phyloP scores from a whole-genome alignment of 805 yeast species.

The Candida morakotiae region DNA sequence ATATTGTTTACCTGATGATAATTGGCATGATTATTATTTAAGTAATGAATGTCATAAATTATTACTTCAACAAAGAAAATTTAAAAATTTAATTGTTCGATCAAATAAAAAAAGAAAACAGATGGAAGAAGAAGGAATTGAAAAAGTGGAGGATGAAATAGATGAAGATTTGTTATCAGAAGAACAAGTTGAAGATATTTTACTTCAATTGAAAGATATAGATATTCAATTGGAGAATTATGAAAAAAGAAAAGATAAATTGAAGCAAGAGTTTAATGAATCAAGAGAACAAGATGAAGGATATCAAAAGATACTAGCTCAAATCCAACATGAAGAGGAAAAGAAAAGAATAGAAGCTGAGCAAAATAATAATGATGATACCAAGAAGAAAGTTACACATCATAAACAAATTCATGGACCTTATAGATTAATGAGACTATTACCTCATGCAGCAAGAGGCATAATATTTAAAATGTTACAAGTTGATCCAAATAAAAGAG shows the following conservation, averaged over 20 bases:
- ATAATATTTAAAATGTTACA: slow-evolving; percentile 62
- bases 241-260: slow-evolving; percentile 30
- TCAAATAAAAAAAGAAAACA: slow-evolving; percentile 39
- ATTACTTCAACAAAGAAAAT: slow-evolving; percentile 54
- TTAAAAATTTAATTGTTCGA: slow-evolving; percentile 42
- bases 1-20: slow-evolving; percentile 77
- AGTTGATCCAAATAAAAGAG: slow-evolving; percentile 58
- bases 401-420: slow-evolving; percentile 75
- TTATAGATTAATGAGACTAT: slow-evolving; percentile 70
- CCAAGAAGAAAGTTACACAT: slow-evolving; percentile 29
- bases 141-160: slow-evolving; percentile 11
- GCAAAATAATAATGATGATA: slow-evolving; percentile 12
- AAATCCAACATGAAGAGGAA: slow-evolving; percentile 7
- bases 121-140: slow-evolving; percentile 6
- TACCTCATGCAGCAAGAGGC: slow-evolving; percentile 84
- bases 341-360: slow-evolving; percentile 11
- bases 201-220: slow-evolving; percentile 32
- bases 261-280: slow-evolving; percentile 28
- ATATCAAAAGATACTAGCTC: slow-evolving; percentile 8
- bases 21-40: slow-evolving; percentile 68
- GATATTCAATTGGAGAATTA: slow-evolving; percentile 34
- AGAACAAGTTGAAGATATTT: slow-evolving; percentile 27
- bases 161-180: slow-evolving; percentile 27
- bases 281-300: slow-evolving; percentile 10
- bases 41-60: slow-evolving; percentile 71